These are phyloP conservation scores for Septoria linicola DNA, from an alignment of 2,329 filamentous ascomycete species.

Conservation along the genomic window DNA sequence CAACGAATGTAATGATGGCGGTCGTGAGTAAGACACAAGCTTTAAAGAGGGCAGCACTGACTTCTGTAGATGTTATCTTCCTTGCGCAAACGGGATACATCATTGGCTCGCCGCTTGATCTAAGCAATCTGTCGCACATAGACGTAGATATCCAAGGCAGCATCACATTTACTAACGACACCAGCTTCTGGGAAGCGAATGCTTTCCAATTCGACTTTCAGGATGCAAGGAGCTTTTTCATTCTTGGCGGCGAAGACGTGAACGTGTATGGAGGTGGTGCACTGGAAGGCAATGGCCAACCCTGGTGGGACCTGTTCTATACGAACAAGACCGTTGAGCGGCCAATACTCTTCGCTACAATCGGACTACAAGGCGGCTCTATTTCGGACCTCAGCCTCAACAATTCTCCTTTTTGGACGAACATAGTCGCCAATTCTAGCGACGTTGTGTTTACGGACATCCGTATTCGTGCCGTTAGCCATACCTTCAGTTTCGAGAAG, in stretches of 20 bases:
- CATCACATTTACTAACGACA: slow-evolving; percentile 64
- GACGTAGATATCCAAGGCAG: slow-evolving; percentile 56
- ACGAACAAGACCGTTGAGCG: slow-evolving; percentile 57
- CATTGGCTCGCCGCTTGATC: no score
- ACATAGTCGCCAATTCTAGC: slow-evolving; percentile 64
- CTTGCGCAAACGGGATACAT: no score
- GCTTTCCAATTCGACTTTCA: slow-evolving; percentile 65
- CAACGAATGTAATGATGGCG: slow-evolving; percentile 61
- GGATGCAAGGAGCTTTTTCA: slow-evolving; percentile 66
- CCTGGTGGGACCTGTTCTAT: slow-evolving; percentile 64
- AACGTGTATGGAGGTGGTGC: slow-evolving; percentile 67
- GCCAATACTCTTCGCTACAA: slow-evolving; percentile 58
- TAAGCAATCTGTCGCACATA: neutral
- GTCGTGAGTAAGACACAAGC: slow-evolving; percentile 36
- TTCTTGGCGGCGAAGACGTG: slow-evolving; percentile 64
- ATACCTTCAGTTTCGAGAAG: slow-evolving; percentile 55
- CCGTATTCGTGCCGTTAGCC: slow-evolving; percentile 56
- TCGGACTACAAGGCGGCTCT: slow-evolving; percentile 57
- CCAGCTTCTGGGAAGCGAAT: slow-evolving; percentile 66
- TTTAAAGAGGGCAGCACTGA: no score
- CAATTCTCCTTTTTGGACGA: slow-evolving; percentile 63
- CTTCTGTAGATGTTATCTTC: no score
- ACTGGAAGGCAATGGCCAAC: slow-evolving; percentile 63
- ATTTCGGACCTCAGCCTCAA: slow-evolving; percentile 61
- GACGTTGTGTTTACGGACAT: slow-evolving; percentile 65